Evolutionary conservation across 1,284 basidiomycete genomes (phyloP).

Genomic region (Papiliotrema flavescens): DNA sequence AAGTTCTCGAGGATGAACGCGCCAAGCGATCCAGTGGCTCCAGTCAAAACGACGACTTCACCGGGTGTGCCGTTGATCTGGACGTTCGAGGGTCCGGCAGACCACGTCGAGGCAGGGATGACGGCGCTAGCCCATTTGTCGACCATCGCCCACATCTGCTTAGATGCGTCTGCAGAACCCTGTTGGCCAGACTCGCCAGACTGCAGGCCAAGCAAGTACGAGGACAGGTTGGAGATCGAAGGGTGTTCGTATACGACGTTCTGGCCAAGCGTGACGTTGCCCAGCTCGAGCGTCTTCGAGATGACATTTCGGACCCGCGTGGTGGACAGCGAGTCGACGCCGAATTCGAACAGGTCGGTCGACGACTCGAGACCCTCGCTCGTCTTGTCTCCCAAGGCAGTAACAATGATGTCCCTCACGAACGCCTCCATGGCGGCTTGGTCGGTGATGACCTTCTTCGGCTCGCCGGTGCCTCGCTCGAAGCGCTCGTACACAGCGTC

Average conservation of each 20-base stretch:
- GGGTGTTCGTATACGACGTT: slow-evolving; percentile 51
- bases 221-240: slow-evolving; percentile 32
- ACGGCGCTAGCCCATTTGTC: slow-evolving; percentile 48
- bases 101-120: slow-evolving; percentile 3
- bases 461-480: slow-evolving; percentile 49
- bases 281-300: slow-evolving; percentile 52
- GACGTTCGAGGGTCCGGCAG: slow-evolving; percentile 1
- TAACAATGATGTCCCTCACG: slow-evolving; percentile 45
- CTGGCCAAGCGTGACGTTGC: slow-evolving; percentile 47
- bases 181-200: slow-evolving; percentile 22
- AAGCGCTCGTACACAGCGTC: slow-evolving; percentile 54
- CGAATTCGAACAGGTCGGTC: slow-evolving; percentile 47
- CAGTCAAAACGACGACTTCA: slow-evolving; percentile 52
- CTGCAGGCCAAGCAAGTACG: slow-evolving; percentile 34
- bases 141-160: slow-evolving; percentile 51
- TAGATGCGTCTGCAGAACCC: slow-evolving; percentile 29
- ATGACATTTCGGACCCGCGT: slow-evolving; percentile 57
- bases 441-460: slow-evolving; percentile 41
- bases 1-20: slow-evolving; percentile 58
- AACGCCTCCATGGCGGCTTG: slow-evolving; percentile 48
- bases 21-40: slow-evolving; percentile 61
- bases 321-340: slow-evolving; percentile 60
- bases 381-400: slow-evolving; percentile 44
- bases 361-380: slow-evolving; percentile 21
- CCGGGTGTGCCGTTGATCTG: slow-evolving; percentile 11